Percentiles rank a stretch among this genome's conserved stretches.
Evolutionary conservation across 805 yeast genomes (phyloP).

Genomic region (Wickerhamiella alocasiicola): DNA sequence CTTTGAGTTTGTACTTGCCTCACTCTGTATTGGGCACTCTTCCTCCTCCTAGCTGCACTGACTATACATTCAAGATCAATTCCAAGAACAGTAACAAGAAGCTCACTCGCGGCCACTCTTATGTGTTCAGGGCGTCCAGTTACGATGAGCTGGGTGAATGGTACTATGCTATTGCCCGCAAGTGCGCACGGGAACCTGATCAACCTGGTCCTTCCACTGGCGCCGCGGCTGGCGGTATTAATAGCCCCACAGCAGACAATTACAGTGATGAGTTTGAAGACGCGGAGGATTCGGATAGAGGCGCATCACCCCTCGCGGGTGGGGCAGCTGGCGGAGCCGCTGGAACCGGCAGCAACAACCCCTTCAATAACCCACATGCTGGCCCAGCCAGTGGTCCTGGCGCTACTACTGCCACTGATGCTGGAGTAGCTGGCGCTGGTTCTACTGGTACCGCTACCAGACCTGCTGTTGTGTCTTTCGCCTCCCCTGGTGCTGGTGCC

Average conservation of each 20-base stretch:
- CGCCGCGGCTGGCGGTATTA: too few species aligned
- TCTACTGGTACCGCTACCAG: not conserved
- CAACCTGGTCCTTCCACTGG: not conserved
- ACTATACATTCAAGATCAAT: conserved; percentile 31
- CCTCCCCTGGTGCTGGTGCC: not conserved
- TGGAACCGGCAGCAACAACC: too few species aligned
- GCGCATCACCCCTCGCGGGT: too few species aligned
- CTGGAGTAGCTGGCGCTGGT: too few species aligned
- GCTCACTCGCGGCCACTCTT: conserved; percentile 25
- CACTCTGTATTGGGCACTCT: conserved; percentile 32
- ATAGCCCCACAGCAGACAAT: too few species aligned
- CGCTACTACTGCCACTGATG: conserved; percentile 3
- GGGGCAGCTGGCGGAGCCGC: conserved; percentile 1
- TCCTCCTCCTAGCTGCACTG: conserved; percentile 25
- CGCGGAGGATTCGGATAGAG: too few species aligned
- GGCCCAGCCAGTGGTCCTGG: conserved; percentile 2
- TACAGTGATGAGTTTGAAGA: too few species aligned
- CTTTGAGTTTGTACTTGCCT: conserved; percentile 35
- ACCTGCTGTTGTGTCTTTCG: not conserved
- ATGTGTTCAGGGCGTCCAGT: conserved; percentile 33
- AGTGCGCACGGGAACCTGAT: conserved; percentile 5
- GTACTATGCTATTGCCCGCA: conserved; percentile 30
- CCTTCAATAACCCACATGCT: not conserved
- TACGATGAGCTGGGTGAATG: conserved; percentile 36
- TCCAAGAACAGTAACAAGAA: conserved; percentile 32